Percentiles rank a stretch among this genome's conserved stretches.
These are phyloP conservation scores for Blastobotrys apis DNA, from an alignment of 1,139 yeast species.

Conservation along the genomic window DNA sequence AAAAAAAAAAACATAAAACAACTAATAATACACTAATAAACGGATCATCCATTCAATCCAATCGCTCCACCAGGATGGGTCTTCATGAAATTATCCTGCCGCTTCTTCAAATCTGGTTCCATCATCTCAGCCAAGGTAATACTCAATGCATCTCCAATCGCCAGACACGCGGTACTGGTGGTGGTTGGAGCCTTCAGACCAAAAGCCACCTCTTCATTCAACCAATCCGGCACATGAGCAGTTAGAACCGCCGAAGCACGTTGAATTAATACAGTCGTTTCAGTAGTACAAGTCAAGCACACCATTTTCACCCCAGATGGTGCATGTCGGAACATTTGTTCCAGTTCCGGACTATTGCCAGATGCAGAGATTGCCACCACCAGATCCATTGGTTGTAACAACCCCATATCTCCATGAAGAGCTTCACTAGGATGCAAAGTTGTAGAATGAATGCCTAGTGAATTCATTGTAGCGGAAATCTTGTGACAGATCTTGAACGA, in stretches of 20 bases:
- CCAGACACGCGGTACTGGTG: constrained; percentile 70
- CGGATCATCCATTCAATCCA: too few species aligned
- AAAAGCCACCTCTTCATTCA: constrained; percentile 61
- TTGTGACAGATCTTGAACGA: constrained; percentile 74
- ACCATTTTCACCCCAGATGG: constrained; percentile 52
- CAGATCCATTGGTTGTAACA: constrained; percentile 57
- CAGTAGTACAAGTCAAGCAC: constrained; percentile 54
- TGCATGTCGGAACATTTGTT: constrained; percentile 56
- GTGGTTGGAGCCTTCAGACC: constrained; percentile 89
- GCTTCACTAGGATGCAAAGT: constrained; percentile 82
- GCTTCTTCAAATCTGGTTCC: constrained; percentile 49
- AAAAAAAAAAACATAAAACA: too few species aligned
- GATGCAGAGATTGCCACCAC: constrained; percentile 70
- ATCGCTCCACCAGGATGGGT: constrained; percentile 92
- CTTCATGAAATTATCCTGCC: constrained; percentile 57
- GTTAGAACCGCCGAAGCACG: constrained; percentile 51
- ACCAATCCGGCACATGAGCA: constrained; percentile 56
- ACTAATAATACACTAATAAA: too few species aligned
- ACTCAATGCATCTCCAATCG: constrained; percentile 74
- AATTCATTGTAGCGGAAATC: constrained; percentile 75
- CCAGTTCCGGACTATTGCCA: constrained; percentile 78
- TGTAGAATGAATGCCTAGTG: constrained; percentile 66
- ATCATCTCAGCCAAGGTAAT: constrained; percentile 68
- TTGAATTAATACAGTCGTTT: constrained; percentile 44
- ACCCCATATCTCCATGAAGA: constrained; percentile 84